Evolutionary conservation across 2,329 filamentous ascomycete species (phyloP).

Genomic region (Calonectria hongkongensis): DNA sequence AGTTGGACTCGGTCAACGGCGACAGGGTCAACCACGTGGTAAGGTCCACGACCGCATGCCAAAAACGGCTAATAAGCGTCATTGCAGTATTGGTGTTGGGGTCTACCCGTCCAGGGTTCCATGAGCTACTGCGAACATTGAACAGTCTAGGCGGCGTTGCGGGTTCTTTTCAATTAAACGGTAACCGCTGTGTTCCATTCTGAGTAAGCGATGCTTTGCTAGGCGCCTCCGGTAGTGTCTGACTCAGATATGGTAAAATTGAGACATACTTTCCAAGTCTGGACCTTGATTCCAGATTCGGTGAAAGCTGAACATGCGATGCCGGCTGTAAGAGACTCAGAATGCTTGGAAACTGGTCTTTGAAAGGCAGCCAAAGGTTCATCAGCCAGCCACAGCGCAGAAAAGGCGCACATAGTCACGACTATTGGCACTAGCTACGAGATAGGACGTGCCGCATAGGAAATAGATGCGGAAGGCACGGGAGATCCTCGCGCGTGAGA

Average conservation of each 20-base stretch:
- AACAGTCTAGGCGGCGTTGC: not conserved
- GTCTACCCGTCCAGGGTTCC: not conserved
- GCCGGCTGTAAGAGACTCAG: not conserved
- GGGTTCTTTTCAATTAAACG: not conserved
- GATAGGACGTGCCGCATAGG: not conserved
- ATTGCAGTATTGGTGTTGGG: conserved; percentile 27
- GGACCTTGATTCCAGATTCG: not conserved
- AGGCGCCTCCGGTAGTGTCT: not conserved
- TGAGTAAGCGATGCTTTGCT: not conserved
- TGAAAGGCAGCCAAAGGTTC: not conserved
- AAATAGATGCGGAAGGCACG: not conserved
- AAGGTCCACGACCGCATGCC: conserved; percentile 46
- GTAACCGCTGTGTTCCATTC: too few species aligned
- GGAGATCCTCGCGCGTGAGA: not conserved
- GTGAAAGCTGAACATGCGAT: not conserved
- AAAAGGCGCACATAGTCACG: not conserved
- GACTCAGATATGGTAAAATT: not conserved
- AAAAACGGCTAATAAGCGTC: conserved; percentile 46
- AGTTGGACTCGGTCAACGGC: conserved; percentile 27
- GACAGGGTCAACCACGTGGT: conserved; percentile 49
- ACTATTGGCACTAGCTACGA: not conserved
- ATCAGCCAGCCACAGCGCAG: not conserved
- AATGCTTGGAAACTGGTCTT: too few species aligned
- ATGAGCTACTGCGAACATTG: too few species aligned
- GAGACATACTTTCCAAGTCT: not conserved